Evolutionary conservation across 148 eudicot genomes (phyloP), one percentile per base, ranked within the genome.

Genomic region (Hydrangea macrophylla): DNA sequence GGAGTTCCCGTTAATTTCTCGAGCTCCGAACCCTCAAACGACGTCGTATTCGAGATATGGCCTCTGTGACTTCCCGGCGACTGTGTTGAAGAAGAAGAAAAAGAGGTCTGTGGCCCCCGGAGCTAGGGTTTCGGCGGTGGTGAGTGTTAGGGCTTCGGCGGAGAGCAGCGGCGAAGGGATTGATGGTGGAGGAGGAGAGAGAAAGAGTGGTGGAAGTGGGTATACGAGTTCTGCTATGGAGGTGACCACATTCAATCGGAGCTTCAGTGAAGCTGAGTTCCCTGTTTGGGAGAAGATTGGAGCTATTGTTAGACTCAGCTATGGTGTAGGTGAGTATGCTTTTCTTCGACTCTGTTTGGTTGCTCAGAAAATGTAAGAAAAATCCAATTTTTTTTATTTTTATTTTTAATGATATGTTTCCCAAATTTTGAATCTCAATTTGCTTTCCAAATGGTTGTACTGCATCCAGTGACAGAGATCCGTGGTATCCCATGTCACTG

Each of bases 221-320:
- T 89, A 74, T 68, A 76, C 74, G 45, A 78, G 92, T 40, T 79
- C 96, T 18, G 76, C 86, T 50, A 90, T 94, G 98, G 97, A 94
- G 72, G 98, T 88, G 65, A 90, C 86, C 76, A 83, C 97, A 73
- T 87, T 94, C 40, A 85, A 87, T 84, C 88, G 78, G 60, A 79
- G 84, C 58, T 90, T 88, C 53, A 82, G 75, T 0, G 90, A 78
- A 71, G 84, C 86, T 58, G 90, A 88, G 60, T 86, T 88, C 36
- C 86, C 91, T 12, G 84, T 86, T 62, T 94, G 99, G 97, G 97
- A 90, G 40, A 82, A 90, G 82, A 85, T 94, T 70, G 97, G 97
- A 5, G 97, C 97, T 73, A 69, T 90, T 66, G 92, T 94, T 26
- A 79, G 98, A 40, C 96, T 94, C 57, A 84, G 85, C 68, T 94